These are phyloP conservation scores for Emmonsiellopsis sp. DNA, from an alignment of 2,329 filamentous ascomycete species.

Conservation along the genomic window DNA sequence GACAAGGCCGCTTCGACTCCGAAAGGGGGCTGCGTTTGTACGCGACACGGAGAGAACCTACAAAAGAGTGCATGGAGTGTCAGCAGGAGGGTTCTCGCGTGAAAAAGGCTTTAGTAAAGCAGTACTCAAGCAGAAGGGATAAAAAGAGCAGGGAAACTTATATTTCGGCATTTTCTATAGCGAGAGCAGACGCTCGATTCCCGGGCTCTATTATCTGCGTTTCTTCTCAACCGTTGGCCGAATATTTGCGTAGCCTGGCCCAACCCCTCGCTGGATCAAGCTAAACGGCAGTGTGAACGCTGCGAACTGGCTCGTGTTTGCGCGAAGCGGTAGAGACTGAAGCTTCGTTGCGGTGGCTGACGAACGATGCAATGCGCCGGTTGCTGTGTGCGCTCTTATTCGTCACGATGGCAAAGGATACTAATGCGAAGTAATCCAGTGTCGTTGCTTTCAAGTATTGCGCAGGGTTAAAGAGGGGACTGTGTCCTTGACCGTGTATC, in stretches of 20 bases:
- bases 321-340: too few species aligned
- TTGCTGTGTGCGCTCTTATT: too few species aligned
- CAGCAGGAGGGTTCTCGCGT: slow-evolving; percentile 19
- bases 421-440: neutral
- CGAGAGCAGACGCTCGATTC: neutral
- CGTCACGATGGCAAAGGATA: too few species aligned
- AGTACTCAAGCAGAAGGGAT: neutral
- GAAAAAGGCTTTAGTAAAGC: neutral
- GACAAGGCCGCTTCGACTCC: slow-evolving; percentile 11
- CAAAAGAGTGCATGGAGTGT: slow-evolving; percentile 56
- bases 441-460: neutral
- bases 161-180: slow-evolving; percentile 70
- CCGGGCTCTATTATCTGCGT: neutral
- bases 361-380: too few species aligned
- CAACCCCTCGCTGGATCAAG: too few species aligned
- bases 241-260: neutral
- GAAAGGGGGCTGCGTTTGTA: slow-evolving; percentile 3
- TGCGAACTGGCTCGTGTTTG: too few species aligned
- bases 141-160: slow-evolving; percentile 41
- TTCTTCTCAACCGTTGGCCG: neutral
- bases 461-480: neutral
- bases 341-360: too few species aligned
- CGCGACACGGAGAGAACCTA: slow-evolving; percentile 31
- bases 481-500: neutral
- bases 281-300: too few species aligned